phyloP scores from a whole-genome alignment of 2,329 filamentous ascomycete genomes.

The Pseudocercospora macadamiae region DNA sequence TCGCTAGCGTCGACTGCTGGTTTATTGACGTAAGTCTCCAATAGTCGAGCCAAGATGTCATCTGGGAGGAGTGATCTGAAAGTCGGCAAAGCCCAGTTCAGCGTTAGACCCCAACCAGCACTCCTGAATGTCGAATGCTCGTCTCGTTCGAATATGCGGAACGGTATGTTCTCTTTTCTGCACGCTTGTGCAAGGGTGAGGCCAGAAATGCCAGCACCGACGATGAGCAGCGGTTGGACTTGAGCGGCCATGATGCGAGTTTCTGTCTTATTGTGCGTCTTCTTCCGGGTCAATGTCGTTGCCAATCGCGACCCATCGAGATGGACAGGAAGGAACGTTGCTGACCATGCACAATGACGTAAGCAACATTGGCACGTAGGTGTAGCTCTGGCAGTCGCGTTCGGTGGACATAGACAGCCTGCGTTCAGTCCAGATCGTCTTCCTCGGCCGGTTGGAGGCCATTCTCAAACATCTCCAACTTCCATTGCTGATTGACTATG shows the following conservation, averaged over 20 bases:
- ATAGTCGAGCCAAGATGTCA: conserved; percentile 49
- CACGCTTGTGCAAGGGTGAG: conserved; percentile 27
- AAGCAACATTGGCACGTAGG: too few relatives aligned
- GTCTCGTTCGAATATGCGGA: conserved; percentile 28
- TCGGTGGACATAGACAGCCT: too few relatives aligned
- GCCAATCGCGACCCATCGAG: too few relatives aligned
- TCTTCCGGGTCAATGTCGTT: too few relatives aligned
- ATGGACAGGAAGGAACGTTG: too few relatives aligned
- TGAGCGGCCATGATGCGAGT: neutral
- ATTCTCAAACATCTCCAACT: conserved; percentile 16
- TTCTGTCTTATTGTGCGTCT: too few relatives aligned
- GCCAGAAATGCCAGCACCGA: conserved; percentile 28
- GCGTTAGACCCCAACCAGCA: conserved; percentile 61
- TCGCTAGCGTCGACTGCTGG: conserved; percentile 52
- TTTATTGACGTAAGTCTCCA: conserved; percentile 59
- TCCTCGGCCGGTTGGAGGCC: conserved; percentile 20
- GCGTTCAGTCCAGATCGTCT: conserved; percentile 23
- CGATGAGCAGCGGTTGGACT: conserved; percentile 25
- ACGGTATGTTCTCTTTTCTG: conserved; percentile 22
- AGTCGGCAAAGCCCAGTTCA: conserved; percentile 63
- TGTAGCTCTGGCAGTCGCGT: too few relatives aligned
- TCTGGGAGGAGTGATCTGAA: conserved; percentile 57
- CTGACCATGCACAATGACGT: conserved; percentile 8
- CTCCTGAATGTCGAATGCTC: conserved; percentile 14
- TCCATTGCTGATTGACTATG: conserved; percentile 23